These are phyloP conservation scores for Escallonia rubra DNA, from an alignment of 129 eudicot genomes.

Conservation along the genomic window DNA sequence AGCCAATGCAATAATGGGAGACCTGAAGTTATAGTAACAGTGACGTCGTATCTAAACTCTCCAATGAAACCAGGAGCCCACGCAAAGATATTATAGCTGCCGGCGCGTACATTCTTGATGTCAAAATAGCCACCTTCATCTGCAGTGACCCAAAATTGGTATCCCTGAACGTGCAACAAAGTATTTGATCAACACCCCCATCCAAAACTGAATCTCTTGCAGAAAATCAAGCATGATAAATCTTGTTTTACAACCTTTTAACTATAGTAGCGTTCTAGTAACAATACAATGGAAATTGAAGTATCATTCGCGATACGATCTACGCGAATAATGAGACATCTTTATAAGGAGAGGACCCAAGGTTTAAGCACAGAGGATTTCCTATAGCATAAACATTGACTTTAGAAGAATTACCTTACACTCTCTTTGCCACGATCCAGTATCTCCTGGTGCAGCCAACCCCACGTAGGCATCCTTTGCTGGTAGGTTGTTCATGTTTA, in stretches of 20 bases:
- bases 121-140: constrained; percentile 33
- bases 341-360: no score
- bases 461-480: constrained; percentile 57
- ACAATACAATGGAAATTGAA: no score
- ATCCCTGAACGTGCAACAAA: constrained; percentile 27
- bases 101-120: constrained; percentile 31
- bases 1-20: neutral
- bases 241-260: no score
- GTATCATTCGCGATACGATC: no score
- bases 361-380: no score
- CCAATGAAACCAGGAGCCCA: constrained; percentile 64
- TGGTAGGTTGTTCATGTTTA: constrained; percentile 17
- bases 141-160: constrained; percentile 60
- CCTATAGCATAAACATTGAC: neutral
- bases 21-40: constrained; percentile 49
- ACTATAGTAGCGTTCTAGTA: no score
- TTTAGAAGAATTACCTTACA: constrained; percentile 34
- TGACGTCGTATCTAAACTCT: constrained; percentile 34
- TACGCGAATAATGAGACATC: no score
- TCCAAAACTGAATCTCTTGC: no score
- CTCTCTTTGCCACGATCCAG: constrained; percentile 62
- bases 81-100: constrained; percentile 54
- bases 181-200: no score
- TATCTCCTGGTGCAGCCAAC: constrained; percentile 54
- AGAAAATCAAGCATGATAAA: no score